phyloP scores from a whole-genome alignment of 2,329 filamentous ascomycete species.

The Fusarium mangiferae region DNA sequence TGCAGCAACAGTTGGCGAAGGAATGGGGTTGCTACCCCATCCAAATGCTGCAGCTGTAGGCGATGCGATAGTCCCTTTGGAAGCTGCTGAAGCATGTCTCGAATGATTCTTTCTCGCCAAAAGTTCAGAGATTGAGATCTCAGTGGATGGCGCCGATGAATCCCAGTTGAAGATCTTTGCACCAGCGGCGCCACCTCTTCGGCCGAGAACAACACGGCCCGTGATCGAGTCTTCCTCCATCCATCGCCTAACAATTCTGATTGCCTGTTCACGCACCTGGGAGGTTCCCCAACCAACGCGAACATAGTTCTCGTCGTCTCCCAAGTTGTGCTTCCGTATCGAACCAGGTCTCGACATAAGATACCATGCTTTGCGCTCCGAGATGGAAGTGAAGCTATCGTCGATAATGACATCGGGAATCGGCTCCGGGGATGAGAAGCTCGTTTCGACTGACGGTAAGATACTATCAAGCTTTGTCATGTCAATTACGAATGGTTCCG shows the following conservation, averaged over 20 bases:
- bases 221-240: constrained; percentile 72
- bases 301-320: constrained; percentile 69
- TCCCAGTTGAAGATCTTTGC: constrained; percentile 71
- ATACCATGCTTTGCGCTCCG: constrained; percentile 73
- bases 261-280: constrained; percentile 61
- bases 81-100: constrained; percentile 39
- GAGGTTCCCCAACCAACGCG: constrained; percentile 69
- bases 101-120: constrained; percentile 45
- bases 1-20: constrained; percentile 30
- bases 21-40: constrained; percentile 41
- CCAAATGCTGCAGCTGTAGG: constrained; percentile 47
- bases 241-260: constrained; percentile 71
- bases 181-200: constrained; percentile 53
- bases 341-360: constrained; percentile 70
- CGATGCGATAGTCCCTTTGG: constrained; percentile 37
- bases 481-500: constrained; percentile 46
- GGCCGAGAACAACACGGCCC: constrained; percentile 56
- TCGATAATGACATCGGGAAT: constrained; percentile 59
- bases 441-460: constrained; percentile 42
- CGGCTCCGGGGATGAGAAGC: constrained; percentile 46
- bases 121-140: constrained; percentile 58
- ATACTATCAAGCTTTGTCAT: constrained; percentile 49
- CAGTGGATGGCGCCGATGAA: constrained; percentile 60
- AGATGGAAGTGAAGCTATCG: constrained; percentile 64
- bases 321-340: constrained; percentile 64